Conservation (phyloP, 768 basidiomycete genomes). For the Mycena haematopus region DNA sequence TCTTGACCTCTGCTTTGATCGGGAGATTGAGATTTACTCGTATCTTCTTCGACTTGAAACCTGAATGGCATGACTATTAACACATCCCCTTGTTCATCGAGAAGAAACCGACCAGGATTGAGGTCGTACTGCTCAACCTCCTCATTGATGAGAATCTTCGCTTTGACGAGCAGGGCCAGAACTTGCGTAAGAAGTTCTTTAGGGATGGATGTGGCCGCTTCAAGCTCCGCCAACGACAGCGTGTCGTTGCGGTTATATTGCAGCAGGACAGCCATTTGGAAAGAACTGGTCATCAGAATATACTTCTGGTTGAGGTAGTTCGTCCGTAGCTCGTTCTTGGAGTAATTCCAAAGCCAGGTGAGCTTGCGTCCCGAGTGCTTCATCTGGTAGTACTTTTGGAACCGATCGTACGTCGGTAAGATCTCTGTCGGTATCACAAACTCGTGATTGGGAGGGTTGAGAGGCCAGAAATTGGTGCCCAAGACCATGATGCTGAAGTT, state of each 20-base stretch:
- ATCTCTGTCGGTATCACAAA: slow-evolving; percentile 92
- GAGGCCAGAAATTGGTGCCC: slow-evolving; percentile 95
- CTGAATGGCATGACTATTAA: slow-evolving; percentile 42
- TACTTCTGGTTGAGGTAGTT: slow-evolving; percentile 95
- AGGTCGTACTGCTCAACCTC: slow-evolving; percentile 91
- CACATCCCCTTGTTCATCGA: not conserved
- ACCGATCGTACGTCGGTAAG: slow-evolving; percentile 85
- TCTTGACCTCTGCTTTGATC: slow-evolving; percentile 94
- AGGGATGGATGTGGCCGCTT: slow-evolving; percentile 67
- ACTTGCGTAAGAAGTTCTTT: slow-evolving; percentile 69
- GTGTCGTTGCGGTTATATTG: slow-evolving; percentile 95
- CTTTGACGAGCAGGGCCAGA: slow-evolving; percentile 76
- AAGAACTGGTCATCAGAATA: slow-evolving; percentile 93
- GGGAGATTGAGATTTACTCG: slow-evolving; percentile 90
- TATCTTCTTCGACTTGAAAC: slow-evolving; percentile 93
- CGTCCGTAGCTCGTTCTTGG: slow-evolving; percentile 94
- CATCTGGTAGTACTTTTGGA: slow-evolving; percentile 90
- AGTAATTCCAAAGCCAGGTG: slow-evolving; percentile 99
- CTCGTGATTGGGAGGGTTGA: slow-evolving; percentile 82
- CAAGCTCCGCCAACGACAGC: slow-evolving; percentile 72
- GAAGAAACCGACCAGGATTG: slow-evolving; percentile 64
- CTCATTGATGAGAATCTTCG: slow-evolving; percentile 88
- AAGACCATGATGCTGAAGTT: slow-evolving; percentile 94
- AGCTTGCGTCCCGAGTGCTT: slow-evolving; percentile 95
- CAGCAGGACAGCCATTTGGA: slow-evolving; percentile 92